Conservation (phyloP, 345 rosid species). For the Microthlaspi erraticum region DNA sequence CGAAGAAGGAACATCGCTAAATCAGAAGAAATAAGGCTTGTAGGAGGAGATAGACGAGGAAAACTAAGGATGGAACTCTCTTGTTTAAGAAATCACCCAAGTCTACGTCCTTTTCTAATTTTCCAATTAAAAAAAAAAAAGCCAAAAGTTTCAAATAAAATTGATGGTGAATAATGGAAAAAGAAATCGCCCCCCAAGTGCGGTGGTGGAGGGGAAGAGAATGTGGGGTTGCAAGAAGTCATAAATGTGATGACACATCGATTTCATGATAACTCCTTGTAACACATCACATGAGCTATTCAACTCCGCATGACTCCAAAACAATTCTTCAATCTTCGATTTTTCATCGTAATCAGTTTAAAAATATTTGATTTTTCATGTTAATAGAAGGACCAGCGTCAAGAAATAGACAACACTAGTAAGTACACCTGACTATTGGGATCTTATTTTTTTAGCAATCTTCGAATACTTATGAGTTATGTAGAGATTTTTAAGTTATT, state of each 20-base stretch:
- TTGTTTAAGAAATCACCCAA: neutral
- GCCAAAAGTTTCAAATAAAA: neutral
- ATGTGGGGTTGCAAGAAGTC: slow-evolving; percentile 30
- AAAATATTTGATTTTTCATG: neutral
- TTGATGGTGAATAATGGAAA: neutral
- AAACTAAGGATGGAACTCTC: neutral
- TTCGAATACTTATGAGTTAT: too few species aligned
- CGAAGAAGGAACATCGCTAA: neutral
- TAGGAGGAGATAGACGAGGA: neutral
- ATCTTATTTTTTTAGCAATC: neutral
- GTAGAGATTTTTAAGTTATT: neutral
- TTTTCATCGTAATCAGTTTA: neutral
- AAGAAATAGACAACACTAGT: neutral
- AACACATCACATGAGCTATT: slow-evolving; percentile 40
- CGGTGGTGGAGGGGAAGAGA: slow-evolving; percentile 19
- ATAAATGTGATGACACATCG: slow-evolving; percentile 41
- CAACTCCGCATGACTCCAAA: slow-evolving; percentile 31
- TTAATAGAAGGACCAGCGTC: slow-evolving; percentile 3
- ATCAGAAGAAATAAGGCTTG: neutral
- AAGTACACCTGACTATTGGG: slow-evolving; percentile 11
- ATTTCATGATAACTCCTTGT: slow-evolving; percentile 39
- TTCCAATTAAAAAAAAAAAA: neutral
- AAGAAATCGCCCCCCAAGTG: slow-evolving; percentile 30
- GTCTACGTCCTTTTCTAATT: slow-evolving; percentile 1
- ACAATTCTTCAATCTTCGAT: neutral